Evolutionary conservation across 2,329 filamentous ascomycete genomes (phyloP).

Genomic region (Fusarium agapanthi): DNA sequence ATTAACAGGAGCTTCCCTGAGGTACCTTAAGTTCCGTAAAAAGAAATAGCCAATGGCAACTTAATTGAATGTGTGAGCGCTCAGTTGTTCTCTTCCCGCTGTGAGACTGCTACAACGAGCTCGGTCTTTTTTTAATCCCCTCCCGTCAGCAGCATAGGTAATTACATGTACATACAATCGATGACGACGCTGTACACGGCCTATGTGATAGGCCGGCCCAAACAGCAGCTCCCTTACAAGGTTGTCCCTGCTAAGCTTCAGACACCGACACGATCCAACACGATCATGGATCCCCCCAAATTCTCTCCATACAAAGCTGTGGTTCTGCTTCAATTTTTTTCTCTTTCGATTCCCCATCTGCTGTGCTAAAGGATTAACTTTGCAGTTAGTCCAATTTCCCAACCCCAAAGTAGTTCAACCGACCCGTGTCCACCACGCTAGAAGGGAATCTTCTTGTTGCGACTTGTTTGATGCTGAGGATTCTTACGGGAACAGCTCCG

Average conservation of each 20-base stretch:
- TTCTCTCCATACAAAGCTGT: not conserved
- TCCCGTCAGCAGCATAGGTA: conserved; percentile 7
- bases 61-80: not conserved
- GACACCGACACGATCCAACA: conserved; percentile 12
- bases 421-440: conserved; percentile 12
- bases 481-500: not conserved
- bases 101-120: not conserved
- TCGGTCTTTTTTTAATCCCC: not conserved
- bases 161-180: conserved; percentile 1
- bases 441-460: not conserved
- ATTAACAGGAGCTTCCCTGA: not conserved
- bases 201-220: conserved; percentile 9
- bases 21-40: not conserved
- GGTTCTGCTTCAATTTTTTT: conserved; percentile 3
- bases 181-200: conserved; percentile 35
- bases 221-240: conserved; percentile 9
- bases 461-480: not conserved
- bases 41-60: not conserved
- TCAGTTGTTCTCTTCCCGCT: not conserved
- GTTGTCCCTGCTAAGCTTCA: conserved; percentile 14
- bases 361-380: conserved; percentile 3
- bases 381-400: conserved; percentile 9
- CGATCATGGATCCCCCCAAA: conserved; percentile 24
- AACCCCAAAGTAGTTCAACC: conserved; percentile 9
- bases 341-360: conserved; percentile 1